Base-by-base conservation (phyloP, 1,284 basidiomycete species). In the Marasmius fiardii region DNA sequence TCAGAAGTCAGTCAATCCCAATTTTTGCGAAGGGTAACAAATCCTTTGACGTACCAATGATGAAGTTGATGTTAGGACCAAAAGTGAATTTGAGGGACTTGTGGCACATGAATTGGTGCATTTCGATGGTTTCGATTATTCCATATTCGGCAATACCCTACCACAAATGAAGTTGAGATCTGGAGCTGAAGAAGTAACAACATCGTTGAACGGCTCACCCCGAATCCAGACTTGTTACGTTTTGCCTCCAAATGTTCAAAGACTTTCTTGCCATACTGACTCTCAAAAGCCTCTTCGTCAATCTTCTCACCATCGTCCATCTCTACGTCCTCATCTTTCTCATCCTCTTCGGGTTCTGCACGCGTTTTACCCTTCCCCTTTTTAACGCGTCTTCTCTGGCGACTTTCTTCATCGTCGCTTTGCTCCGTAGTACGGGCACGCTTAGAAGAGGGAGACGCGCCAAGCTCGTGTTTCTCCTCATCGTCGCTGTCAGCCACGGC, bases 81-180 rank as follows among this genome's bases (percentile, higher is more conserved):
- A 97, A 93, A 4, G 80, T 77, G 69, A 97, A 90, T 0, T 79
- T 84, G 48, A 95, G 80, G 69, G 83, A 86, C 66, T 85, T 81
- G 74, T 99, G 97, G 69, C 95, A 98, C 95, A 99, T 98, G 73
- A 99, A 99, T 69, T 98, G 90, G 67, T 86, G 79, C 79, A 97
- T 84, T 65, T 92, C 88, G 52, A 99, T 83, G 23, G 78, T 79
- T 64, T 94, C 90, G 61, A 98, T 91, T 58, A 96, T 88, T 11
- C 95, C 96, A 63, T 88, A 82, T 50, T 93, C 86, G 3, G 92
- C 90, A 47, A 90, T 76, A 33, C 78, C 81, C 92, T 93, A 63
- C 3, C 28, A 31, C 28, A 31, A 10, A 31, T 4, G 10, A 31
- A 10, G 10, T 31, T 31, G 10, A 31, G n/a, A n/a, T n/a, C n/a